Evolutionary conservation across 2,329 filamentous ascomycete genomes (phyloP).

Genomic region (Beauveria medogensis): DNA sequence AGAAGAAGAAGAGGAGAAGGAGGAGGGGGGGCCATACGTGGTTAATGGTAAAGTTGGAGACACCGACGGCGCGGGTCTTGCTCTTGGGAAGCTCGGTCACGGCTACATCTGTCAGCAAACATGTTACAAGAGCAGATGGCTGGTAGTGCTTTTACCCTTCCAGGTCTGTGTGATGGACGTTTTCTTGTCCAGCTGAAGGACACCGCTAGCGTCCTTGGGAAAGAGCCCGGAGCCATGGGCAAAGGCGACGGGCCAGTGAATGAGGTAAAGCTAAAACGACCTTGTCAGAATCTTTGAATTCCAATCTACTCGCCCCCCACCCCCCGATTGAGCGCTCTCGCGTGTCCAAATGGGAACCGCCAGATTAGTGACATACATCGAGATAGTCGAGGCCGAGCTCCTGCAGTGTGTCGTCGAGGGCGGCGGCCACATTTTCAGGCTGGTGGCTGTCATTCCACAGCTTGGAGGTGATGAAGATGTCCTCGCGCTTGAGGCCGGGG

Average conservation of each 20-base stretch:
- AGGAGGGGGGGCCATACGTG: constrained; percentile 21
- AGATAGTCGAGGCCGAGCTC: constrained; percentile 50
- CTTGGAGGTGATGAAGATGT: constrained; percentile 61
- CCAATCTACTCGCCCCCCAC: too few species aligned
- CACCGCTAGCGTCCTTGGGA: constrained; percentile 32
- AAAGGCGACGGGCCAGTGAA: constrained; percentile 54
- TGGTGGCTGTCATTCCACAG: constrained; percentile 53
- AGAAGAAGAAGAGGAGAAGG: too few species aligned
- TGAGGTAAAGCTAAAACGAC: constrained; percentile 50
- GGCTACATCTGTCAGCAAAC: constrained; percentile 18
- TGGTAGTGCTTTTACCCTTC: constrained; percentile 24
- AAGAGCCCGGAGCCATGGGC: constrained; percentile 33
- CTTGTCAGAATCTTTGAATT: neutral
- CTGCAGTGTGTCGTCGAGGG: constrained; percentile 47
- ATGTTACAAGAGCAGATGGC: too few species aligned
- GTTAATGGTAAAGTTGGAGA: constrained; percentile 65
- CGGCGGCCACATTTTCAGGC: constrained; percentile 49
- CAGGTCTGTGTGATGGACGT: constrained; percentile 36
- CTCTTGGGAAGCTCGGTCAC: constrained; percentile 49
- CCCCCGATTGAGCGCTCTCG: neutral
- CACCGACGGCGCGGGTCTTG: constrained; percentile 60
- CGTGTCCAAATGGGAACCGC: neutral
- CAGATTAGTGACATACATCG: constrained; percentile 30
- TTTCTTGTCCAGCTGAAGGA: constrained; percentile 34
- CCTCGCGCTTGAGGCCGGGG: constrained; percentile 43